phyloP scores from a whole-genome alignment of 495 filamentous ascomycete genomes.

The Xylaria cubensis region DNA sequence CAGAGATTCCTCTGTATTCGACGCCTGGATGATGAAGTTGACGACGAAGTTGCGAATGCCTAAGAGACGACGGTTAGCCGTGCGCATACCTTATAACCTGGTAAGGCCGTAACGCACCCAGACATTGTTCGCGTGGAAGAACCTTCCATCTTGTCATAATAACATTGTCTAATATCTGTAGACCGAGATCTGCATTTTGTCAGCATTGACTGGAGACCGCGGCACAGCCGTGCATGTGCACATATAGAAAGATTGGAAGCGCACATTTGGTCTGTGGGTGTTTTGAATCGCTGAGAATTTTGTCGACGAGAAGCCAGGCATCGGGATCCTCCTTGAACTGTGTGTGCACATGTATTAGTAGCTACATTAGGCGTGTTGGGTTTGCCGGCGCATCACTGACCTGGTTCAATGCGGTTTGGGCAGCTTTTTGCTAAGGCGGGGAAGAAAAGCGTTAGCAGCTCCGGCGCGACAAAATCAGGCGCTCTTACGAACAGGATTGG shows the following conservation, averaged over 20 bases:
- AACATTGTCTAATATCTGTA: slow-evolving; percentile 97
- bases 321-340: slow-evolving; percentile 99
- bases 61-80: slow-evolving; percentile 44
- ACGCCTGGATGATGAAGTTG: slow-evolving; percentile 93
- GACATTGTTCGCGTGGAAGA: slow-evolving; percentile 90
- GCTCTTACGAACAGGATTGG: background rate
- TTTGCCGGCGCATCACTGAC: slow-evolving; percentile 59
- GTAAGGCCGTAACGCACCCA: slow-evolving; percentile 62
- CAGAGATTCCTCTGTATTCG: slow-evolving; percentile 83
- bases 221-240: slow-evolving; percentile 13
- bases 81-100: slow-evolving; percentile 13
- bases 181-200: slow-evolving; percentile 75
- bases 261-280: slow-evolving; percentile 97
- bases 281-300: slow-evolving; percentile 87
- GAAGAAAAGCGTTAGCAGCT: slow-evolving; percentile 40
- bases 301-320: slow-evolving; percentile 95
- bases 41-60: slow-evolving; percentile 99
- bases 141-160: slow-evolving; percentile 99
- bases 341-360: slow-evolving; percentile 40
- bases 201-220: slow-evolving; percentile 44
- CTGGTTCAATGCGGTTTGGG: slow-evolving; percentile 92
- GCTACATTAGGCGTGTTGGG: slow-evolving; percentile 7
- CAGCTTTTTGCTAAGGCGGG: slow-evolving; percentile 87
- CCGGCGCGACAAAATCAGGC: slow-evolving; percentile 16
- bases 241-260: slow-evolving; percentile 34